Evolutionary conservation across 2,329 filamentous ascomycete species (phyloP).

Genomic region (Rutstroemia sp.): DNA sequence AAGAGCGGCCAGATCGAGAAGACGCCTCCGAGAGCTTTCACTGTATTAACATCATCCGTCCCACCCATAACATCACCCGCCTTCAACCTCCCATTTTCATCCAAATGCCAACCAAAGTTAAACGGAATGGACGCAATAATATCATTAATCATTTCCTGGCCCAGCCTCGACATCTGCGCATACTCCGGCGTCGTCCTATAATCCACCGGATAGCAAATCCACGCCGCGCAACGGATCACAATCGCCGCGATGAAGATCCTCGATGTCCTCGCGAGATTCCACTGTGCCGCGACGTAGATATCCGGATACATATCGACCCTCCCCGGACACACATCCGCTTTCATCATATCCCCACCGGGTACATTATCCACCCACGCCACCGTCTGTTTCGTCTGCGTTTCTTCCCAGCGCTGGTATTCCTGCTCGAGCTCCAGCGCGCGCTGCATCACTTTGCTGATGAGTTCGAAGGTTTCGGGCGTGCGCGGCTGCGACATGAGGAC

Average conservation of each 20-base stretch:
- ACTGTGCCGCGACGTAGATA: slow-evolving; percentile 49
- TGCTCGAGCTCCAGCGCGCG: slow-evolving; percentile 45
- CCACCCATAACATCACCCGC: slow-evolving; percentile 12
- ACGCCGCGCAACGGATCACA: slow-evolving; percentile 52
- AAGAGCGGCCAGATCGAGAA: slow-evolving; percentile 53
- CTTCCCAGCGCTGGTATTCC: slow-evolving; percentile 45
- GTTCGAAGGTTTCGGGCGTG: slow-evolving; percentile 42
- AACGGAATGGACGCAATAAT: slow-evolving; percentile 56
- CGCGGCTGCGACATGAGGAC: slow-evolving; percentile 40
- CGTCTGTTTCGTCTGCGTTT: slow-evolving; percentile 39
- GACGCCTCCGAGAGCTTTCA: slow-evolving; percentile 50
- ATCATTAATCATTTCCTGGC: slow-evolving; percentile 47
- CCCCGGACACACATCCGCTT: slow-evolving; percentile 52
- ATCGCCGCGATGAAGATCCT: slow-evolving; percentile 48
- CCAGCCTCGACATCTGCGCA: slow-evolving; percentile 44
- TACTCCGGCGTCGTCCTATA: slow-evolving; percentile 58
- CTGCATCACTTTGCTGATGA: slow-evolving; percentile 44
- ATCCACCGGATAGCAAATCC: slow-evolving; percentile 52
- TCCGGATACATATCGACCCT: slow-evolving; percentile 53
- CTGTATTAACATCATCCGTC: slow-evolving; percentile 13
- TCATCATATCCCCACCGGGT: slow-evolving; percentile 42
- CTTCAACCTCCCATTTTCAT: slow-evolving; percentile 31
- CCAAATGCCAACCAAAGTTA: slow-evolving; percentile 51
- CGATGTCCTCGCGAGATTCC: slow-evolving; percentile 47
- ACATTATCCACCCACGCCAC: slow-evolving; percentile 51